Evolutionary conservation across 2,329 filamentous ascomycete genomes (phyloP).

Genomic region (Biscogniauxia mediterranea): DNA sequence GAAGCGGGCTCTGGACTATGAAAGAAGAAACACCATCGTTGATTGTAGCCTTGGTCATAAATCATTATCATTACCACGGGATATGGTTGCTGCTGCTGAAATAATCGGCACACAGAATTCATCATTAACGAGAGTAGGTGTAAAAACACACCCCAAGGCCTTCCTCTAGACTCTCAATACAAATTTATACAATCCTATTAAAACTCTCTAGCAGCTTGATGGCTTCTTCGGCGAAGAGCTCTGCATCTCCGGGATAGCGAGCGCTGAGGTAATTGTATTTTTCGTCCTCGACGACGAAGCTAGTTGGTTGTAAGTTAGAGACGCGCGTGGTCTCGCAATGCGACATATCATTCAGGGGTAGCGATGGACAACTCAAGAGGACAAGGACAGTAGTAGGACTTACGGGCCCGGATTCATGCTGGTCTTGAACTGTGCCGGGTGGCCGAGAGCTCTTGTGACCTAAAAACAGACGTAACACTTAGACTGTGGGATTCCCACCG

Average conservation of each 20-base stretch:
- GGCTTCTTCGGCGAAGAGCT: constrained; percentile 40
- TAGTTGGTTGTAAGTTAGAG: constrained; percentile 22
- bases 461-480: constrained; percentile 18
- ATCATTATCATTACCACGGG: constrained; percentile 9
- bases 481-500: constrained; percentile 3
- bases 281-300: constrained; percentile 48
- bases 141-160: background rate
- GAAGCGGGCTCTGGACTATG: no score
- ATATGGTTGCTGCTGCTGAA: background rate
- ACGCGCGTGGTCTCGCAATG: constrained; percentile 2
- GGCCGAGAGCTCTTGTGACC: constrained; percentile 43
- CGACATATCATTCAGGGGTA: background rate
- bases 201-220: constrained; percentile 40
- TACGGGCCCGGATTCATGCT: constrained; percentile 43
- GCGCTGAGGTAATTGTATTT: constrained; percentile 50
- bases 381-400: constrained; percentile 20
- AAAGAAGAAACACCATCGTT: background rate
- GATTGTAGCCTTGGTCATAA: background rate
- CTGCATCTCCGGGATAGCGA: constrained; percentile 44
- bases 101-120: background rate
- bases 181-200: constrained; percentile 24
- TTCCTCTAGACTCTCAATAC: background rate
- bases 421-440: constrained; percentile 44
- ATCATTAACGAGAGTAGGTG: background rate
- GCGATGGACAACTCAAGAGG: background rate